Conservation (phyloP, 148 eudicot species). For the Rhododendron vialii region DNA sequence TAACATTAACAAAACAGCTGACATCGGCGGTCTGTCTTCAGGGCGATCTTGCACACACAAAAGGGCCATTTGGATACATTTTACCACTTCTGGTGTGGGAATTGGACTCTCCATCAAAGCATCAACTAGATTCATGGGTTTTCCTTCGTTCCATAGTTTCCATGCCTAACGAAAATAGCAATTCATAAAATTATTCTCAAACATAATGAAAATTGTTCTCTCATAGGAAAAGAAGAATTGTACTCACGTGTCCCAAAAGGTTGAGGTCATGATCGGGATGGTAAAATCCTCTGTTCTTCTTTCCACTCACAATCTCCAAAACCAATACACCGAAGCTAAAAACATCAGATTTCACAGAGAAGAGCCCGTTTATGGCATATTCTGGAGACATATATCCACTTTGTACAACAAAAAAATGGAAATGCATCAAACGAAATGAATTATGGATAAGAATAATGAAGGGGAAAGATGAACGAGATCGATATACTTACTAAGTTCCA, state of each 20-base stretch:
- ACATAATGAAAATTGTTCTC: not conserved
- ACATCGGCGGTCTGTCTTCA: slow-evolving; percentile 4
- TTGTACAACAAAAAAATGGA: not conserved
- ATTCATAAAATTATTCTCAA: not conserved
- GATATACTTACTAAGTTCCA: slow-evolving; percentile 22
- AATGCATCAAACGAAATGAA: not conserved
- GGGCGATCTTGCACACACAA: slow-evolving; percentile 7
- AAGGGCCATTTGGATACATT: slow-evolving; percentile 1
- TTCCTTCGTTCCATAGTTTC: slow-evolving; percentile 13
- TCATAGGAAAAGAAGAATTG: not conserved
- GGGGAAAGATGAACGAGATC: not conserved
- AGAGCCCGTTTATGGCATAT: slow-evolving; percentile 16
- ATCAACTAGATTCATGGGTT: slow-evolving; percentile 4
- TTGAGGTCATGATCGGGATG: slow-evolving; percentile 9
- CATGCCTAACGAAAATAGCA: slow-evolving; percentile 3
- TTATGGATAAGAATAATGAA: not conserved
- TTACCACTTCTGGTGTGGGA: not conserved
- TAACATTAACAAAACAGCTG: not conserved
- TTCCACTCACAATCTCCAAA: slow-evolving; percentile 13
- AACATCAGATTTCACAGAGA: slow-evolving; percentile 19
- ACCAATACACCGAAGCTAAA: slow-evolving; percentile 19
- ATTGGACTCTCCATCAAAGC: not conserved
- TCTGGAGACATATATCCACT: slow-evolving; percentile 30
- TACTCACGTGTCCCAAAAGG: slow-evolving; percentile 14
- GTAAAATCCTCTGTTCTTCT: slow-evolving; percentile 13